Conservation (phyloP, 2,329 filamentous ascomycete genomes). For the Chrysoporthe puriensis region DNA sequence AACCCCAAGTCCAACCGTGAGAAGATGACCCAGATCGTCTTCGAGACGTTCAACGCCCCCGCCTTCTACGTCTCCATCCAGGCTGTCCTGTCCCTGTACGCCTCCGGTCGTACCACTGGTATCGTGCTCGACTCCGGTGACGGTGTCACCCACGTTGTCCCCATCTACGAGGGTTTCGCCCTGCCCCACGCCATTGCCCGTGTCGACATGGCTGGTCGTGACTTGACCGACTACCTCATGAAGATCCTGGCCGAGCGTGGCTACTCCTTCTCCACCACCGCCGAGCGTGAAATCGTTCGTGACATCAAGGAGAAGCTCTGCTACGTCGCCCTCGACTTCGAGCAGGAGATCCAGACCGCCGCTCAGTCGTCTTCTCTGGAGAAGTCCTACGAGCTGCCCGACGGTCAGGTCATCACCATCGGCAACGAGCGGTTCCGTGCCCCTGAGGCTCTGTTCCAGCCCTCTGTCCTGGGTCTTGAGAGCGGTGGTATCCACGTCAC, state of each 20-base stretch:
- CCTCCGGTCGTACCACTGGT: conserved; percentile 99
- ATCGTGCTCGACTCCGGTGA: conserved; percentile 99
- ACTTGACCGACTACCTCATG: conserved; percentile 99
- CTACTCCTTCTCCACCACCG: conserved; percentile 99
- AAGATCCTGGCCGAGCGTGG: conserved; percentile 99
- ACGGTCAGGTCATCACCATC: conserved; percentile 99
- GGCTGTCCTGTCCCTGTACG: conserved; percentile 98
- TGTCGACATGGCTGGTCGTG: conserved; percentile 99
- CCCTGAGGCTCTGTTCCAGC: conserved; percentile 99
- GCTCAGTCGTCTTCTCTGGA: conserved; percentile 98
- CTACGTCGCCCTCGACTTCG: conserved; percentile 99
- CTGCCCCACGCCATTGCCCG: conserved; percentile 99
- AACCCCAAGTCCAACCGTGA: conserved; percentile 99
- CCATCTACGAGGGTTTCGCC: conserved; percentile 99
- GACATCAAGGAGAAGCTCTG: conserved; percentile 99
- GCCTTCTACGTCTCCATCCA: conserved; percentile 99
- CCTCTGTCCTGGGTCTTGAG: conserved; percentile 96
- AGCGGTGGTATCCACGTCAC: conserved; percentile 99
- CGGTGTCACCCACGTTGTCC: conserved; percentile 99
- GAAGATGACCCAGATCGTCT: conserved; percentile 99
- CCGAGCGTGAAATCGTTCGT: conserved; percentile 57
- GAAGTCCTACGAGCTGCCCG: conserved; percentile 99
- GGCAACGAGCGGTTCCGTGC: conserved; percentile 99
- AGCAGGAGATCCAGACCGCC: conserved; percentile 99
- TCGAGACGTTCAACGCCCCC: conserved; percentile 99